phyloP scores from a whole-genome alignment of 306 rosid genomes.

The Quercus ilex region DNA sequence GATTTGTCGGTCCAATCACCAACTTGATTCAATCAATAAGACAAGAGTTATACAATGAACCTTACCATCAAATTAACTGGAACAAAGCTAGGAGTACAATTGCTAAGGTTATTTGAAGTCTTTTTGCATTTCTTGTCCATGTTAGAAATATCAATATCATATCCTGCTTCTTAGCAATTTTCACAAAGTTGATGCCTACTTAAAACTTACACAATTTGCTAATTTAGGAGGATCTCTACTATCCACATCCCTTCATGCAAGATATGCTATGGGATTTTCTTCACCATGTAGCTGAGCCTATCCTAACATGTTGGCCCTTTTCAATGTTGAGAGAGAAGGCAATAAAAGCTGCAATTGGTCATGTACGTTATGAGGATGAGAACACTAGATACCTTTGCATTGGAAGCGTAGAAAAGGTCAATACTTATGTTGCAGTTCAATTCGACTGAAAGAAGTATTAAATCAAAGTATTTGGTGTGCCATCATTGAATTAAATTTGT shows the following conservation, averaged over 20 bases:
- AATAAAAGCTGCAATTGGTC: conserved; percentile 41
- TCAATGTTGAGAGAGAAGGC: conserved; percentile 52
- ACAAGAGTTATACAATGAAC: conserved; percentile 39
- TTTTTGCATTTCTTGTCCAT: not conserved
- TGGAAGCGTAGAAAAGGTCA: conserved; percentile 63
- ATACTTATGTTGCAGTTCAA: not conserved
- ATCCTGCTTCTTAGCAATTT: not conserved
- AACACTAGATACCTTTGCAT: conserved; percentile 59
- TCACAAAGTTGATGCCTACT: not conserved
- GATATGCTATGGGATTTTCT: conserved; percentile 63
- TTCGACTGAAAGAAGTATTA: not conserved
- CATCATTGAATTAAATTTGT: conserved; percentile 3
- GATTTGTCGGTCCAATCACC: conserved; percentile 60
- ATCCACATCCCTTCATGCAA: conserved; percentile 63
- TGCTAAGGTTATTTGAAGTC: conserved; percentile 37
- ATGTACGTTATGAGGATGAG: conserved; percentile 63
- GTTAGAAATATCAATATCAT: not conserved
- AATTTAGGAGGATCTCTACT: conserved; percentile 68
- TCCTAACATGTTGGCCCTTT: conserved; percentile 56
- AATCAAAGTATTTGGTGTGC: not conserved
- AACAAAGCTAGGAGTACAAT: conserved; percentile 35
- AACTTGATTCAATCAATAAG: conserved; percentile 31
- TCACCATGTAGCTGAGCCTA: conserved; percentile 53
- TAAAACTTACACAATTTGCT: not conserved
- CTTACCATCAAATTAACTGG: conserved; percentile 48